Evolutionary conservation across 2,329 filamentous ascomycete species (phyloP), one percentile per base, ranked within the genome.

Genomic region (Tothia fuscella): DNA sequence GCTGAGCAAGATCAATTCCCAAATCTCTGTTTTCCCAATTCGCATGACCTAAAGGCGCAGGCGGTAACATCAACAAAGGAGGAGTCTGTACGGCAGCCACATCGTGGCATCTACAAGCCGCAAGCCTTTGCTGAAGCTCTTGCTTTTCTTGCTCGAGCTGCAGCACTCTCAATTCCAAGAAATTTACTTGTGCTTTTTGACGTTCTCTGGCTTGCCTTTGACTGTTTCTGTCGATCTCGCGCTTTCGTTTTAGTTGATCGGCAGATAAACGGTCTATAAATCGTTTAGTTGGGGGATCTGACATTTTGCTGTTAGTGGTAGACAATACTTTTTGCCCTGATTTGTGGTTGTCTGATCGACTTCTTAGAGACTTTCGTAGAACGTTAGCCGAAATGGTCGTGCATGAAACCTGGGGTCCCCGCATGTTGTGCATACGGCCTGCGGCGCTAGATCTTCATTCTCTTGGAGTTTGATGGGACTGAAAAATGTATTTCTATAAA

Each of bases 231-330:
- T 38, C 35, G 12, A 38, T 9, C 26, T 38, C 35, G 6, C 35
- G 35, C 17, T 38, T 38, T 10, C 35, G 35, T 22, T 26, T 6
- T 16, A 38, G 22, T 38, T 38, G 35, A 21, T 38, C 35, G 13
- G 35, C 9, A 7, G 35, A 21, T 21, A 38, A 38, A 22, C 6
- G 26, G 16, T 38, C 35, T 9, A 38, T 38, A 22, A 9, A 12
- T 38, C 35, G 14, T n/a, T n/a, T n/a, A n/a, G n/a, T n/a, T n/a
- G n/a, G n/a, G n/a, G n/a, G n/a, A n/a, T n/a, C n/a, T n/a, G n/a
- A n/a, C n/a, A n/a, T n/a, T n/a, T n/a, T n/a, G n/a, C n/a, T n/a
- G n/a, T n/a, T n/a, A n/a, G n/a, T n/a, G n/a, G n/a, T n/a, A n/a
- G n/a, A n/a, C n/a, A n/a, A n/a, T n/a, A n/a, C n/a, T n/a, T n/a